These are phyloP conservation scores for Fusarium poae DNA, from an alignment of 2,329 filamentous ascomycete genomes.

Conservation along the genomic window DNA sequence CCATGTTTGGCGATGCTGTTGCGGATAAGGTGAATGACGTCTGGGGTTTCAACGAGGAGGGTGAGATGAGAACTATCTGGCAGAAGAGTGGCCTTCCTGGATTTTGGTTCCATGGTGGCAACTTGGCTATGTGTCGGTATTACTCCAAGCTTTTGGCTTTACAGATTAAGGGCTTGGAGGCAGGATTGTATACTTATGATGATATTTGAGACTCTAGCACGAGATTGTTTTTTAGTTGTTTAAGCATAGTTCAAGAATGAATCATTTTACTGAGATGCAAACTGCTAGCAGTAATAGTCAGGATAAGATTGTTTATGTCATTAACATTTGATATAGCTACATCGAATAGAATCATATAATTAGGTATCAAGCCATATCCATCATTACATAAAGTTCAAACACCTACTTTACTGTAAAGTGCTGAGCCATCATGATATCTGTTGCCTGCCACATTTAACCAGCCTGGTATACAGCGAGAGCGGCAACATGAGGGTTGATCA, in stretches of 20 bases:
- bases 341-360: not conserved
- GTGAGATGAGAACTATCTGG: constrained; percentile 70
- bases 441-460: constrained; percentile 63
- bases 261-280: no score
- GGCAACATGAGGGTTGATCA: constrained; percentile 81
- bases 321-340: not conserved
- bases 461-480: constrained; percentile 83
- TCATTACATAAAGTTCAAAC: not conserved
- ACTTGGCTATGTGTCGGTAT: constrained; percentile 71
- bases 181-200: constrained; percentile 53
- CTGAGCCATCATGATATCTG: no score
- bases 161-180: constrained; percentile 64
- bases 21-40: constrained; percentile 70
- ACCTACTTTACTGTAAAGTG: no score
- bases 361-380: not conserved
- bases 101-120: constrained; percentile 76
- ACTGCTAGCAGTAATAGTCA: not conserved
- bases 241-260: not conserved
- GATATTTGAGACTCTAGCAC: constrained; percentile 41
- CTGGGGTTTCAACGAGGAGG: constrained; percentile 72
- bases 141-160: constrained; percentile 68
- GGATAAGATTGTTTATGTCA: not conserved
- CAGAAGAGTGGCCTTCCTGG: constrained; percentile 71
- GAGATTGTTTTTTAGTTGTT: not conserved
- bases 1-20: constrained; percentile 72